Percentiles rank a stretch among this genome's conserved stretches.
Evolutionary conservation across 2,329 filamentous ascomycete species (phyloP).

Genomic region (Sarocladium kiliense): DNA sequence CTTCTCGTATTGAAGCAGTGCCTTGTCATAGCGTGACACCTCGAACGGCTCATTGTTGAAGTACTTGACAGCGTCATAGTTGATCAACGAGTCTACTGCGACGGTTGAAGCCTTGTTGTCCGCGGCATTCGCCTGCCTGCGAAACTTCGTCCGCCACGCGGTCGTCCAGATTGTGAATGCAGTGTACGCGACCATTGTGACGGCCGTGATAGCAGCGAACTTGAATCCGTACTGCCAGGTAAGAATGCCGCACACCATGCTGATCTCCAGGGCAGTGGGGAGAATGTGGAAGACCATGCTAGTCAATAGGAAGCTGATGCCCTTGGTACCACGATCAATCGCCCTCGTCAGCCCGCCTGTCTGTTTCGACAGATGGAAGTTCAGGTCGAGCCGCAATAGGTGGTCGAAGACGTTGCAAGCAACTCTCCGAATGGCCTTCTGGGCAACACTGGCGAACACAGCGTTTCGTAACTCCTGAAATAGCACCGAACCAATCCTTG

Average conservation of each 20-base stretch:
- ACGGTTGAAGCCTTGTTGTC: conserved; percentile 95
- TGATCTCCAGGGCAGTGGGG: conserved; percentile 88
- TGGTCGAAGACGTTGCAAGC: conserved; percentile 92
- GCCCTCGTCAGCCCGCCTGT: conserved; percentile 91
- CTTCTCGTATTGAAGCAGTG: conserved; percentile 80
- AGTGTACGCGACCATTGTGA: conserved; percentile 90
- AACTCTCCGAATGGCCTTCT: conserved; percentile 90
- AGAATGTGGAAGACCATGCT: conserved; percentile 99
- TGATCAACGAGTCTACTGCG: conserved; percentile 93
- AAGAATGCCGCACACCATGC: conserved; percentile 91
- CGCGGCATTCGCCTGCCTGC: conserved; percentile 89
- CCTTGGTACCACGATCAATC: conserved; percentile 95
- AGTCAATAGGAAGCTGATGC: conserved; percentile 92
- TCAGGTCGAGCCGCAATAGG: conserved; percentile 79
- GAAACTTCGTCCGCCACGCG: conserved; percentile 94
- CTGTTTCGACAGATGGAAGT: conserved; percentile 90
- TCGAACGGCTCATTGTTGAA: conserved; percentile 99
- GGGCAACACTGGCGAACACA: conserved; percentile 92
- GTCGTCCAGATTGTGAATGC: conserved; percentile 98
- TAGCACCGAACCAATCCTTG: conserved; percentile 80
- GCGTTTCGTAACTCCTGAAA: conserved; percentile 95
- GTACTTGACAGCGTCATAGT: conserved; percentile 98
- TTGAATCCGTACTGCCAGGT: conserved; percentile 92
- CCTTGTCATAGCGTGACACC: conserved; percentile 82
- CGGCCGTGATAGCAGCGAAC: conserved; percentile 84